Percentiles rank a stretch among this genome's conserved stretches.
Conservation (phyloP, 2,329 filamentous ascomycete species). For the Microcyclospora pomicola region DNA sequence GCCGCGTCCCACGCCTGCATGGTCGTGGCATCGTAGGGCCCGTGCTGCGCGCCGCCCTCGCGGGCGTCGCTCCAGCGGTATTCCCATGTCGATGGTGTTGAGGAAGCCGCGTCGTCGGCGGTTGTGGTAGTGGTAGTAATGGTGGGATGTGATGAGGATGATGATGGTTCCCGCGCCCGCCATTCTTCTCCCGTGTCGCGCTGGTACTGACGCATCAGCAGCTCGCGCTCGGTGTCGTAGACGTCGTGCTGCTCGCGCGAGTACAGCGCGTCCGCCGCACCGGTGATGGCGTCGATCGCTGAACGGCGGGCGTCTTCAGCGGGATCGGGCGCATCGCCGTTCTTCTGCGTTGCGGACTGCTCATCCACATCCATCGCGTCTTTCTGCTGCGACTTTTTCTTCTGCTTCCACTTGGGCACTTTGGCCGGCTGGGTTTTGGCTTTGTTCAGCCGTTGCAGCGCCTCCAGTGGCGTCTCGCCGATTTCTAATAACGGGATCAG, state of each 20-base stretch:
- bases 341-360: constrained; percentile 14
- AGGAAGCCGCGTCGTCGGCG: too few species aligned
- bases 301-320: constrained; percentile 56
- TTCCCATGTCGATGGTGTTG: constrained; percentile 48
- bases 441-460: constrained; percentile 56
- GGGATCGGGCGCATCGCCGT: constrained; percentile 40
- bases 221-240: constrained; percentile 77
- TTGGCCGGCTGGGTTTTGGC: constrained; percentile 38
- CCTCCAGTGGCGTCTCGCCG: constrained; percentile 78
- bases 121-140: neutral
- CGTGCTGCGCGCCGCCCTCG: constrained; percentile 65
- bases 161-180: constrained; percentile 29
- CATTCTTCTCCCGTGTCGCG: constrained; percentile 81
- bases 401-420: constrained; percentile 49
- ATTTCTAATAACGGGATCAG: constrained; percentile 62
- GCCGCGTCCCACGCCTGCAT: constrained; percentile 88
- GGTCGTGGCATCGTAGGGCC: constrained; percentile 69
- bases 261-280: constrained; percentile 75
- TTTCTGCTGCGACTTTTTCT: constrained; percentile 32
- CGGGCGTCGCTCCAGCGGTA: constrained; percentile 72
- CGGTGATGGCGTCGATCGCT: constrained; percentile 70
- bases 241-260: constrained; percentile 76
- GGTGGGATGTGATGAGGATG: neutral
- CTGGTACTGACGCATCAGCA: constrained; percentile 67
- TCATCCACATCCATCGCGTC: constrained; percentile 57